These are phyloP conservation scores for Millerozyma miso DNA, from an alignment of 805 yeast species.

Conservation along the genomic window DNA sequence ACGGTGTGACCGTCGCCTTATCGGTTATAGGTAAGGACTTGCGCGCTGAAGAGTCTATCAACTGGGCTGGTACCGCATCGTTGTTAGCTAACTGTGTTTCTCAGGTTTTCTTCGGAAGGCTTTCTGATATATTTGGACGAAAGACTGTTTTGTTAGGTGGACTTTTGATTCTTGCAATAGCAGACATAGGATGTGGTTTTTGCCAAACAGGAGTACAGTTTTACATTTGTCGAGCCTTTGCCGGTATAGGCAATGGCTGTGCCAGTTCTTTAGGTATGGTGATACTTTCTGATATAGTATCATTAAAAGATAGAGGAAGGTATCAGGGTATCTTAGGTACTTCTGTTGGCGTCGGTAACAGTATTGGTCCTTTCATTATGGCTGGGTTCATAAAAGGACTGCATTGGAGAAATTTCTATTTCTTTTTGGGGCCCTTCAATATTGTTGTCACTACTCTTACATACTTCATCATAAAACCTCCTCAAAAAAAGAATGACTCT, in stretches of 20 bases:
- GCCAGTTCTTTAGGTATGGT: slow-evolving; percentile 48
- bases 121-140: slow-evolving; percentile 63
- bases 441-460: slow-evolving; percentile 23
- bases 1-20: slow-evolving; percentile 41
- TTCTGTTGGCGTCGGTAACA: slow-evolving; percentile 46
- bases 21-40: slow-evolving; percentile 42
- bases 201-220: slow-evolving; percentile 43
- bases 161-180: slow-evolving; percentile 41
- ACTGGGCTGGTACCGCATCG: slow-evolving; percentile 74
- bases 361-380: slow-evolving; percentile 52
- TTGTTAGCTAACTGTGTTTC: slow-evolving; percentile 67
- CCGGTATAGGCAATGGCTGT: slow-evolving; percentile 61
- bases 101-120: slow-evolving; percentile 69
- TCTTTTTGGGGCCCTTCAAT: slow-evolving; percentile 42
- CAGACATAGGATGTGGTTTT: slow-evolving; percentile 40
- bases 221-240: slow-evolving; percentile 47
- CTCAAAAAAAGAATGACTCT: slow-evolving; percentile 17
- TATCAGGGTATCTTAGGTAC: slow-evolving; percentile 53
- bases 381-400: slow-evolving; percentile 41
- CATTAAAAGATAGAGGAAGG: slow-evolving; percentile 49
- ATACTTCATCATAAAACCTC: slow-evolving; percentile 27
- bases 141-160: slow-evolving; percentile 41
- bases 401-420: slow-evolving; percentile 52
- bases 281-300: slow-evolving; percentile 52
- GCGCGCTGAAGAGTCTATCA: slow-evolving; percentile 40